Evolutionary conservation across 768 basidiomycete genomes (phyloP), one percentile per base, ranked within the genome.

Genomic region (Paxillus ammoniavirescens): DNA sequence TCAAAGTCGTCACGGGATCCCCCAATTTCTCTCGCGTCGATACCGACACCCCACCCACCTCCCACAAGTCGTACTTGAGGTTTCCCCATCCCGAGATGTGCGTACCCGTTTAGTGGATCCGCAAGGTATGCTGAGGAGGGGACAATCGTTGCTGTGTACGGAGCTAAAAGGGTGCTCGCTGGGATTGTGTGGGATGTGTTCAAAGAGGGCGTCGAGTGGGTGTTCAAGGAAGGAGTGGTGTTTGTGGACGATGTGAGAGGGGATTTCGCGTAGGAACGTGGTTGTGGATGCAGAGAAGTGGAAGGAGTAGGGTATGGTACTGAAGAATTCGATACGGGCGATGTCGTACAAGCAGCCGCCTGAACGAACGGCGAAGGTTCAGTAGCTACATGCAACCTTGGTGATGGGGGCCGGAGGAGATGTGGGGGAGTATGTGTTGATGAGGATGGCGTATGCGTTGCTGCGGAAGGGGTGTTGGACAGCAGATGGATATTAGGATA

Each of bases 81-180:
- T 64, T 93, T 93, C 31, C 91, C 89, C 72, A 88, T 81, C 9
- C 93, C 93, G 15, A 86, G 76, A 56, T 86, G 83, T 0, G 86
- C 82, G 62, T 96, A 97, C n/a, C 86, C 87, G 63, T 94, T 96
- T 58, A 91, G 79, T 0, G 91, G 88, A 61, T 94, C 89, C 4
- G 76, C 66, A 28, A 92, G 77, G 69, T 97, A 97, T 1, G 75
- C 64, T 0, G 84, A 73, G 17, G 83, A 82, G 3, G 88, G 84
- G 14, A 82, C 77, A 49, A 95, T 79, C 21, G 82, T 74, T 18
- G 85, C 82, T 0, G 76, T 77, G 56, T 80, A 87, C 0, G 87
- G 84, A 0, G 86, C 77, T 40, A 96, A 78, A 52, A 87, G 76
- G 2, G 74, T 66, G 8, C 80, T 72, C 0, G 80, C 73, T 0